Conservation (phyloP, 176 grass and related monocot species). For the Coix lacrymajobi region DNA sequence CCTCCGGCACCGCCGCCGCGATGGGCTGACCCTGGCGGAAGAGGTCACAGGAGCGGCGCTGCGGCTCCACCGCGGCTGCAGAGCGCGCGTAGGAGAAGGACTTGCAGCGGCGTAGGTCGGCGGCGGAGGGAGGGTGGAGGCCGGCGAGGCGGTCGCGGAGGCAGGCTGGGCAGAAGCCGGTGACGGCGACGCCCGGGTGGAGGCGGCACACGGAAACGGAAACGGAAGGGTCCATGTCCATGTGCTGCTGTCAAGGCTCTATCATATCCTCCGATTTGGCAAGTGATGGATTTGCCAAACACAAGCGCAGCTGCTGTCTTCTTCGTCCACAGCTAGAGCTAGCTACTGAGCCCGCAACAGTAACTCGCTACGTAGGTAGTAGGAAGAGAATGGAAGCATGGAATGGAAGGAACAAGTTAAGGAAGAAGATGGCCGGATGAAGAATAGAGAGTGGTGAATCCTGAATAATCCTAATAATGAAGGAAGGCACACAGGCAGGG, state of each 20-base stretch:
- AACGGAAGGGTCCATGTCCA: conserved; percentile 18
- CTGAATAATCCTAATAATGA: background rate
- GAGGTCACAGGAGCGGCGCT: conserved; percentile 76
- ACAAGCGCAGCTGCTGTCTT: too few species aligned
- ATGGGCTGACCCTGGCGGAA: conserved; percentile 21
- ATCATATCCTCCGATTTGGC: background rate
- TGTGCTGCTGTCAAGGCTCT: background rate
- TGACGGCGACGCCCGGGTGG: conserved; percentile 69
- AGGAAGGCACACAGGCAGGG: background rate
- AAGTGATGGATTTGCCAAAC: too few species aligned
- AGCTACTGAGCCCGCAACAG: too few species aligned
- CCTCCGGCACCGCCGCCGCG: background rate
- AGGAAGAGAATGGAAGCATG: background rate
- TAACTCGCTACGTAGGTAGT: too few species aligned
- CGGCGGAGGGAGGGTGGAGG: conserved; percentile 39
- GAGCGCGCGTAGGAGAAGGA: conserved; percentile 46
- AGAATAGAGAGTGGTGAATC: background rate
- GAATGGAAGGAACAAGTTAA: background rate
- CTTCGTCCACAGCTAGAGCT: too few species aligned
- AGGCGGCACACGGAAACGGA: conserved; percentile 39
- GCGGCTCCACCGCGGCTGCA: conserved; percentile 33
- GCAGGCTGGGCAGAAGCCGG: conserved; percentile 87
- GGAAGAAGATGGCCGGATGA: background rate
- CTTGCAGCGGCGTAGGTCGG: conserved; percentile 68
- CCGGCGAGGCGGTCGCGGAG: conserved; percentile 84